phyloP scores from a whole-genome alignment of 352 stramenopile genomes.

The Phytophthora syringae region DNA sequence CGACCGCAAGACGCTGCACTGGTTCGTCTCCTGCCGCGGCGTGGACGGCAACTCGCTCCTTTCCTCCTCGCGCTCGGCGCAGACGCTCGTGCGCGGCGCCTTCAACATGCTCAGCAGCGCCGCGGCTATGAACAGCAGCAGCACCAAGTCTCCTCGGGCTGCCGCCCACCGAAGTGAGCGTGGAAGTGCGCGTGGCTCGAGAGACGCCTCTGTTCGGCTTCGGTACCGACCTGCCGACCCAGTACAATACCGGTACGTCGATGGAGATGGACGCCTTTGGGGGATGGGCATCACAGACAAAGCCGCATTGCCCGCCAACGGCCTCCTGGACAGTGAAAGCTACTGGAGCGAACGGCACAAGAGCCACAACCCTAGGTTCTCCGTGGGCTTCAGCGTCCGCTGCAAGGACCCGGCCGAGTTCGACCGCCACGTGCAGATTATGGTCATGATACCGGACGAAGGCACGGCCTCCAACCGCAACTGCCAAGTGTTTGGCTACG shows the following conservation, averaged over 20 bases:
- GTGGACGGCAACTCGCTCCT: constrained; percentile 65
- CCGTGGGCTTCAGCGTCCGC: constrained; percentile 65
- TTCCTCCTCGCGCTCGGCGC: constrained; percentile 58
- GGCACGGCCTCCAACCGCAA: constrained; percentile 65
- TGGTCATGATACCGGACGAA: constrained; percentile 84
- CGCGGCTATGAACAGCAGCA: constrained; percentile 38
- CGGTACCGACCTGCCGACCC: constrained; percentile 12
- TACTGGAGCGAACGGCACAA: constrained; percentile 78
- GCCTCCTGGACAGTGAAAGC: constrained; percentile 55
- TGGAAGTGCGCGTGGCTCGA: constrained; percentile 66
- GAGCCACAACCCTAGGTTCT: constrained; percentile 69
- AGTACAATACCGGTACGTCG: background rate
- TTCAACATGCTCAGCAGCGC: constrained; percentile 69
- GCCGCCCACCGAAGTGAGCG: constrained; percentile 64
- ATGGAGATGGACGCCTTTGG: constrained; percentile 26
- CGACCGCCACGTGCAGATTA: constrained; percentile 77
- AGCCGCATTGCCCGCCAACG: constrained; percentile 19
- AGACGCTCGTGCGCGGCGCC: constrained; percentile 78
- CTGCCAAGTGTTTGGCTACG: constrained; percentile 73
- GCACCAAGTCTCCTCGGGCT: constrained; percentile 51
- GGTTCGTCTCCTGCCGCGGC: constrained; percentile 73
- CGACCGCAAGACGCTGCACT: constrained; percentile 49
- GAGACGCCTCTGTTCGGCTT: constrained; percentile 53
- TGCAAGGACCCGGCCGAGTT: constrained; percentile 55
- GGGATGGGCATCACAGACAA: constrained; percentile 20